Percentiles rank a stretch among this genome's conserved stretches.
Evolutionary conservation across 208 protist genomes (phyloP).

Genomic region (Leishmania guyanensis): DNA sequence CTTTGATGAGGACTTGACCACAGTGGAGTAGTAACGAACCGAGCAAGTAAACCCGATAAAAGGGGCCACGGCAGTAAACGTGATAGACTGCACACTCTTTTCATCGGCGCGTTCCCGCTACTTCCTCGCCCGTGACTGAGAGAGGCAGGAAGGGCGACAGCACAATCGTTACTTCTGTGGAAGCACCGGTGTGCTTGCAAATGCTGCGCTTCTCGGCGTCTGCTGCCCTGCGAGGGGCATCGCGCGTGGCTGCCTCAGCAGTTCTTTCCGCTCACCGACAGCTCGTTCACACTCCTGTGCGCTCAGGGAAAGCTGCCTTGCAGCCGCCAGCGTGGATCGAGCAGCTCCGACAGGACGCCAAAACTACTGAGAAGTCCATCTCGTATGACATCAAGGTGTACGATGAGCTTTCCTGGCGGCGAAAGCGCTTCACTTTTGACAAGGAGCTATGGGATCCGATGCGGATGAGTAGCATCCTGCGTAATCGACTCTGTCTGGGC

Average conservation of each 20-base stretch:
- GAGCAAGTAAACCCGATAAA: neutral
- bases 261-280: neutral
- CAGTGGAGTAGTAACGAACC: neutral
- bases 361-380: conserved; percentile 65
- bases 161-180: neutral
- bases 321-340: conserved; percentile 66
- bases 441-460: conserved; percentile 83
- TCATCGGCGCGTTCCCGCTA: neutral
- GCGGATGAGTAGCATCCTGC: conserved; percentile 82
- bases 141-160: neutral
- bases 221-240: neutral
- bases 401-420: conserved; percentile 82
- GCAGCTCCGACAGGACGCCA: conserved; percentile 70
- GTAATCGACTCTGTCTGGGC: conserved; percentile 78
- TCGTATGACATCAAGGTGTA: conserved; percentile 92
- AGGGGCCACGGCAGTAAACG: neutral
- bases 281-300: neutral
- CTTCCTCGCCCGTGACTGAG: neutral
- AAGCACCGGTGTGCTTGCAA: neutral
- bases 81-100: neutral
- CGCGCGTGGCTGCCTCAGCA: neutral
- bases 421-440: conserved; percentile 77
- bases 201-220: conserved; percentile 24
- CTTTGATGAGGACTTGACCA: neutral
- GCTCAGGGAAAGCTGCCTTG: neutral